Evolutionary conservation across 371 early-diverging fungal genomes (phyloP), one percentile per base, ranked within the genome.

Genomic region (Conidiobolus incongruus): DNA sequence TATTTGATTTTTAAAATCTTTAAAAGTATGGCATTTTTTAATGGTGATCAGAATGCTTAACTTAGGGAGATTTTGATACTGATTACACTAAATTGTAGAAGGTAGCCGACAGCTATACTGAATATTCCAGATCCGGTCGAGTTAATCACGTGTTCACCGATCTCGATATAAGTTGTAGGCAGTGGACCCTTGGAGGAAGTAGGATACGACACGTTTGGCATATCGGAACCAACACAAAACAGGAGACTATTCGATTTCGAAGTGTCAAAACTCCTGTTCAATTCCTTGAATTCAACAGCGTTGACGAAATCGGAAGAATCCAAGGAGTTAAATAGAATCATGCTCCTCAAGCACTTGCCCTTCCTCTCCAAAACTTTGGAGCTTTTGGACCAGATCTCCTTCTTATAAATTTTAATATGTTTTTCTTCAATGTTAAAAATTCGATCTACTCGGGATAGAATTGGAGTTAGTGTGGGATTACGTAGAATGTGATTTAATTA

Each of bases 101-200:
- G 69, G 50, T 70, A 78, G 0, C 93, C 93, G 31, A 76, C 64
- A 0, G 81, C 80, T 1, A 92, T 47, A 10, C 78, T 81, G 47
- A 71, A 70, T 31, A 79, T 75, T 0, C 72, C 79, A 6, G 53
- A 52, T 44, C 79, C 80, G 5, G 75, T 68, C 0, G 89, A 87
- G 2, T 93, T 61, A 0, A 89, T 74, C 10, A 93, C 58, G 0
- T 77, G 72, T 48, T 93, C 95, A 8, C 88, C 89, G 0, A 67
- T 65, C 7, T 50, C 48, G 10, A 90, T 61, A 20, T 4, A 16
- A 19, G 13, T 19, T 7, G 6, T 6, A 20, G 15, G 11, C 15
- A 35, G 11, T 4, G 4, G 36, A 20, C 13, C 19, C 6, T 4
- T 7, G 6, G 7, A 10, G 7, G 36, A 20, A 19, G 13, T 6